Base-by-base conservation (phyloP, 345 rosid species). In the Eucalyptus rudis region DNA sequence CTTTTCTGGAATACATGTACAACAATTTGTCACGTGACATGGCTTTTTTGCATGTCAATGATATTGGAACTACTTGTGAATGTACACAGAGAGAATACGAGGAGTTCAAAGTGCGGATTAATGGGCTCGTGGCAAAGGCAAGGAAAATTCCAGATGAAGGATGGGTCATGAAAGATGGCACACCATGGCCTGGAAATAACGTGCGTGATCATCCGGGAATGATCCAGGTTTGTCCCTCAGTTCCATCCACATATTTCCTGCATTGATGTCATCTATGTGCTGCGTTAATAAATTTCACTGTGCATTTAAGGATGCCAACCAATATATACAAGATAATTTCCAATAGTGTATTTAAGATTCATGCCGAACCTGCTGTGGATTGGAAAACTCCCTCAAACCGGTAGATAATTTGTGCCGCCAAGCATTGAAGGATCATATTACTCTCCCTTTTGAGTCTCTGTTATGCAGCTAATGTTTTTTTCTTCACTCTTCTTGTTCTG, bases 101-200 rank as follows among this genome's bases (percentile, higher is more conserved):
- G 59, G 91, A 90, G 86, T 86, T 90, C 89, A 90, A 90, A 79
- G 88, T 90, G 22, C 86, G 88, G 49, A 54, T 90, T 24, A 90
- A 90, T 16, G 81, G 86, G 44, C 88, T 90, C 10, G 90, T 90
- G 40, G 91, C 91, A 27, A 90, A 76, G 27, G 86, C 89, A 25
- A 54, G 66, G 50, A 90, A 86, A 86, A 56, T 86, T 71, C 91
- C 91, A 25, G 49, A 86, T 15, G 88, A 90, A 71, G 90, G 91
- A 68, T 88, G 91, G 91, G 25, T 88, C 80, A 90, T 90, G 91
- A 81, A 56, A 49, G 89, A 90, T 19, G 89, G 91, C 31, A 90
- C 89, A 3, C 89, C 91, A 14, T 90, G 91, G 91, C 91, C 91
- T 25, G 91, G 91, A 40, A 90, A 90, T 86, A 88, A 88, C 20